phyloP scores from a whole-genome alignment of 2,329 filamentous ascomycete genomes.

The Scedosporium dehoogii region DNA sequence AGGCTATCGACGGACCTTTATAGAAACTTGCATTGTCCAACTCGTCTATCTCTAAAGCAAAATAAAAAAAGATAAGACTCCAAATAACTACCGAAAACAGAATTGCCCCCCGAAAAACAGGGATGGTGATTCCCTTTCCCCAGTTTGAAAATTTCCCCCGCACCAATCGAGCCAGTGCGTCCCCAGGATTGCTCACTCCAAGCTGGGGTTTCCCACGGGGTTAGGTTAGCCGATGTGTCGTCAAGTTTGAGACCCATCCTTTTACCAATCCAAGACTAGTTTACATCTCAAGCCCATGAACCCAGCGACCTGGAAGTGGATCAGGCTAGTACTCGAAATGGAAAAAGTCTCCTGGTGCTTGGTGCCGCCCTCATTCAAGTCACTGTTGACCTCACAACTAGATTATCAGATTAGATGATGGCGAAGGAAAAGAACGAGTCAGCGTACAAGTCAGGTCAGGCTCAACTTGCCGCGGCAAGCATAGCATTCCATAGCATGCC shows the following conservation, averaged over 20 bases:
- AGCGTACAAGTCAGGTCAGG: too few relatives aligned
- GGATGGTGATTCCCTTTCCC: background rate
- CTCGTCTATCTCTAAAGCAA: background rate
- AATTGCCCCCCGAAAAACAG: background rate
- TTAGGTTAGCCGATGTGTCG: too few relatives aligned
- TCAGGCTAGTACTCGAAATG: too few relatives aligned
- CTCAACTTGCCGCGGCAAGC: too few relatives aligned
- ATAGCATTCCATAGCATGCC: too few relatives aligned
- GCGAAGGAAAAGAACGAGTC: too few relatives aligned
- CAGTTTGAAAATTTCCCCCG: background rate
- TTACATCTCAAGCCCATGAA: background rate
- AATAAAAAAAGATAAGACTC: too few relatives aligned
- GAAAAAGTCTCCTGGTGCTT: too few relatives aligned
- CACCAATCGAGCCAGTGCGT: background rate
- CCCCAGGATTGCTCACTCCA: too few relatives aligned
- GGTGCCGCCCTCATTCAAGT: too few relatives aligned
- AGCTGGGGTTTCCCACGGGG: background rate
- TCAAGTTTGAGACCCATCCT: background rate
- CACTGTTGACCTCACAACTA: too few relatives aligned
- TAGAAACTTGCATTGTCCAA: background rate
- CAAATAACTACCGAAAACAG: background rate
- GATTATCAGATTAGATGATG: too few relatives aligned
- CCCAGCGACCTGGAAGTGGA: background rate
- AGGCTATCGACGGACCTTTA: background rate
- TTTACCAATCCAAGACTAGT: background rate